Evolutionary conservation across 192 early-diverging fungal genomes (phyloP), one percentile per base, ranked within the genome.

Genomic region (Dimargaris xerosporica): DNA sequence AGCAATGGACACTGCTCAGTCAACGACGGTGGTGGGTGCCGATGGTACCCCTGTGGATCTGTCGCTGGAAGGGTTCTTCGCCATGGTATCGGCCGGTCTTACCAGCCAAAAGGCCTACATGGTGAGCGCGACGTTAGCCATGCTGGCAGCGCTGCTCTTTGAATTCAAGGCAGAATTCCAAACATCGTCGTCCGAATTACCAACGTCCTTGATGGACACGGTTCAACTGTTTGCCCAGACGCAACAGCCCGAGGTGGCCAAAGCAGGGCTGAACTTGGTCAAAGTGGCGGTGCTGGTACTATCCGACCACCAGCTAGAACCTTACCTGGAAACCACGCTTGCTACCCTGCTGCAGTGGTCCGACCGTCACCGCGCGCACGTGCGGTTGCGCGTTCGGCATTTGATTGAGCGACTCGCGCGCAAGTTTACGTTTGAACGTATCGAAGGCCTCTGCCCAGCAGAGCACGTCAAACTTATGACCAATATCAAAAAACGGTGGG

Each of bases 21-120:
- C n/a, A n/a, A n/a, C n/a, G n/a, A n/a, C n/a, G n/a, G n/a, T n/a
- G n/a, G 43, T 47, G 23, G 69, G 34, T 13, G 63, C 56, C n/a
- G 34, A 25, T 31, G 54, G 15, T 16, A 29, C 3, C n/a, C 31
- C 19, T 23, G 3, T 16, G 2, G 34, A 59, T 4, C 88, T 85
- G 16, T 76, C 55, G 31, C 79, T 88, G 41, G 70, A 77, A 51
- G 94, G 96, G 71, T 97, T 82, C 68, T 87, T 96, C 67, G 86
- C 83, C 54, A 96, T 99, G 91, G 85, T 94, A 3, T 79, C 82
- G 6, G 96, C 96, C 30, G 96, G 94, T 71, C 78, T 99, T 68
- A 93, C 86, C 0, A 93, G 89, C n/a, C 80, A 81, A 41, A 91
- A 91, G 15, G 77, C 89, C 5, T 80, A 88, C 58, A 96, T 99